phyloP scores from a whole-genome alignment of 768 basidiomycete species.

The Boletellus sp. region DNA sequence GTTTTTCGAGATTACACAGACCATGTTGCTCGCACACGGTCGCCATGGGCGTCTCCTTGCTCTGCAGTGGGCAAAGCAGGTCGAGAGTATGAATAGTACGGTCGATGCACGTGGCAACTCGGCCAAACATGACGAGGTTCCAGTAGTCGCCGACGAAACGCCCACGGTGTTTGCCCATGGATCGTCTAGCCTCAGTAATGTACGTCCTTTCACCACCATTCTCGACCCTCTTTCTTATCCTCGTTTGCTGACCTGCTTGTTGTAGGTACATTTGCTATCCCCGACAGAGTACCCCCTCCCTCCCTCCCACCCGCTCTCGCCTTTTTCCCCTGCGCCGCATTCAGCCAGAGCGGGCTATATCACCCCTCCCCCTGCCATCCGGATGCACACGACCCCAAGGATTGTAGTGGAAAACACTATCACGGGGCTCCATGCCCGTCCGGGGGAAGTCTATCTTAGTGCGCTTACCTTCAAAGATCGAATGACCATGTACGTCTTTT shows the following conservation, averaged over 20 bases:
- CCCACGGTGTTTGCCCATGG: slow-evolving; percentile 8
- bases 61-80: slow-evolving; percentile 23
- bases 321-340: neutral
- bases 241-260: slow-evolving; percentile 7
- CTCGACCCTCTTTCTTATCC: too few relatives aligned
- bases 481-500: slow-evolving; percentile 34
- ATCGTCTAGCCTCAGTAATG: slow-evolving; percentile 30
- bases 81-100: neutral
- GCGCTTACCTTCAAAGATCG: slow-evolving; percentile 33
- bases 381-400: neutral
- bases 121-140: neutral
- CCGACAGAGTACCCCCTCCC: slow-evolving; percentile 1
- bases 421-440: slow-evolving; percentile 38
- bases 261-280: neutral
- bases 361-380: neutral
- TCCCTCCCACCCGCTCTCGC: neutral
- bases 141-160: slow-evolving; percentile 2
- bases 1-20: slow-evolving; percentile 40
- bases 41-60: slow-evolving; percentile 5
- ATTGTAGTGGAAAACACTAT: neutral
- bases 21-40: slow-evolving; percentile 5
- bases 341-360: neutral
- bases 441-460: slow-evolving; percentile 43
- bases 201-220: neutral
- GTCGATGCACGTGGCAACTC: neutral